phyloP scores from a whole-genome alignment of 2,329 filamentous ascomycete species.

The Pseudogymnoascus sp. region DNA sequence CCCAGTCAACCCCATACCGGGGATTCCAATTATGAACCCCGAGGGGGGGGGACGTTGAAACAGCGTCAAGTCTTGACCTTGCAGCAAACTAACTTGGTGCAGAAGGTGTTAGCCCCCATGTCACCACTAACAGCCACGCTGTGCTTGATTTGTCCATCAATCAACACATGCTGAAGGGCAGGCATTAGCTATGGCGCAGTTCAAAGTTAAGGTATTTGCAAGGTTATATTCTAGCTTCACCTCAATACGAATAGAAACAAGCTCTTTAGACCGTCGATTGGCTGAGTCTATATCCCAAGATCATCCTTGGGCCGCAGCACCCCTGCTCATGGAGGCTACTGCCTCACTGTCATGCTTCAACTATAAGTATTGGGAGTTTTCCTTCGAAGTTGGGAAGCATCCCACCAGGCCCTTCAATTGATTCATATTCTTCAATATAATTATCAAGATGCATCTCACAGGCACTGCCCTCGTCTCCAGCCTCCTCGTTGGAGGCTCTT shows the following conservation, averaged over 20 bases:
- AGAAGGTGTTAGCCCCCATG: not conserved
- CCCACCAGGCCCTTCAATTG: not conserved
- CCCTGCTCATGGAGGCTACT: not conserved
- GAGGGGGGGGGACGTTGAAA: not conserved
- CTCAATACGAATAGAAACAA: not conserved
- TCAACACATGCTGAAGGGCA: not conserved
- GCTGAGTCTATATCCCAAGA: not conserved
- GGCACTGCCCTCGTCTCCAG: not conserved
- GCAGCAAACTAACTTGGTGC: constrained; percentile 5
- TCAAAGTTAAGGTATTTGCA: not conserved
- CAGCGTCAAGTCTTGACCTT: not conserved
- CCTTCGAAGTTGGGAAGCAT: not conserved
- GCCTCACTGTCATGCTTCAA: not conserved
- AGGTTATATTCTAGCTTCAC: not conserved
- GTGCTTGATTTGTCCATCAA: not conserved
- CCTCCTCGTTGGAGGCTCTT: not conserved
- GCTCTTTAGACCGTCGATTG: not conserved
- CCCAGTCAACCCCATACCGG: not conserved
- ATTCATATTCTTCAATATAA: constrained; percentile 3
- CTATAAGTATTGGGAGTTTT: not conserved
- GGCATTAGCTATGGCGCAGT: constrained; percentile 1
- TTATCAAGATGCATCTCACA: constrained; percentile 5
- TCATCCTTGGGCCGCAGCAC: not conserved
- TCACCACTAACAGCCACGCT: not conserved
- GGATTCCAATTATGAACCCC: not conserved